Base-by-base conservation (phyloP, 306 rosid genomes). In the Pyrus bretschneideri region DNA sequence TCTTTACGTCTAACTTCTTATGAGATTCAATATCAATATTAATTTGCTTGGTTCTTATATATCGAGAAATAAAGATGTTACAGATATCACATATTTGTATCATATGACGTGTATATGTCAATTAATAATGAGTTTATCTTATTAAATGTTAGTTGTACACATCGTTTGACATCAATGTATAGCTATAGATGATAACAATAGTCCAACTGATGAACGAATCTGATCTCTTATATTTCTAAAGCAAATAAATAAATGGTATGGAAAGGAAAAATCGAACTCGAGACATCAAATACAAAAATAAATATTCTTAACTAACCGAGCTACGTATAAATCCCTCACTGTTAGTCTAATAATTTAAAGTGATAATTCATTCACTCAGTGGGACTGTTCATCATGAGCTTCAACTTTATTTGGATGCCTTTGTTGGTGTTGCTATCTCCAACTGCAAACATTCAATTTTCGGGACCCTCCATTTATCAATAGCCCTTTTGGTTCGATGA, bases 261-360 rank as follows among this genome's bases (percentile, higher is more conserved):
- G 1, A 1, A 49, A 3, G 9, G 13, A 1, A 49, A 2, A 49
- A 17, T 49, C 1, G 0, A 49, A 49, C 9, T 49, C 0, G 55
- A 49, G 55, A 40, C 45, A 40, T 17, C 15, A 17, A 17, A 12
- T 9, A 40, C 19, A 49, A 49, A 49, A 49, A 1, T 49, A 8
- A 49, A 49, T 49, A 2, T 49, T 49, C 19, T 49, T 49, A 49
- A 49, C 21, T 49, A 17, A 15, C 0, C 1, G 6, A 15, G 55
- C 6, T 49, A 2, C 0, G 1, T 17, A 9, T 2, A 40, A 49
- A 0, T 15, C 3, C 2, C 6, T 4, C 4, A 6, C 8, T 5
- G 8, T 17, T 35, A 13, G 23, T 35, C 10, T 5, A 61, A 35
- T 14, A 61, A 61, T 27, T 49, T 15, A 23, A 23, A 27, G 35